A percentile compares a stretch with the other conserved stretches of the same genome.
These are phyloP conservation scores for Aurantiochytrium sp. DNA, from an alignment of 108 stramenopile species.

Conservation along the genomic window DNA sequence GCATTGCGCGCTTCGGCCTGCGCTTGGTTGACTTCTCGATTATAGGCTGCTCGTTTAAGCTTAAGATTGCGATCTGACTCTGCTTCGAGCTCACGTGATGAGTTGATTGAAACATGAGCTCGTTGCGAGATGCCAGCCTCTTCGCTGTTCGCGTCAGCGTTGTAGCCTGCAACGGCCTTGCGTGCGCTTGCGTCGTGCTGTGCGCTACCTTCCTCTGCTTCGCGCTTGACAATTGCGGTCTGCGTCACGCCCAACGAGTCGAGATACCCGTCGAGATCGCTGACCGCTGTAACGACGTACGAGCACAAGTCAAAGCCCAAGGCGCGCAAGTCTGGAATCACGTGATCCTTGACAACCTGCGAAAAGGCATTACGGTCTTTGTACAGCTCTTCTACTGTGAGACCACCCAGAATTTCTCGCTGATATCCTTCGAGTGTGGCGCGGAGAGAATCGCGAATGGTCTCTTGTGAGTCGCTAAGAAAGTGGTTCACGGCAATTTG, in stretches of 20 bases:
- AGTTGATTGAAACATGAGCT: background rate
- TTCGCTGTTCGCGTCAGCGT: constrained; percentile 34
- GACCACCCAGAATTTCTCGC: constrained; percentile 25
- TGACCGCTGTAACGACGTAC: constrained; percentile 34
- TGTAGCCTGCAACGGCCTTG: constrained; percentile 35
- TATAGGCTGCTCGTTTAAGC: constrained; percentile 9
- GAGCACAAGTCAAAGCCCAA: constrained; percentile 38
- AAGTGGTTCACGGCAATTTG: constrained; percentile 22
- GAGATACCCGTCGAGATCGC: constrained; percentile 37
- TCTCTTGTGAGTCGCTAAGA: background rate
- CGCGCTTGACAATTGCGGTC: constrained; percentile 36
- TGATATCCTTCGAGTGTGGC: constrained; percentile 29
- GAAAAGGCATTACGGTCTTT: constrained; percentile 27
- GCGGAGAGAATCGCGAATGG: constrained; percentile 5
- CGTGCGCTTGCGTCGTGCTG: constrained; percentile 31
- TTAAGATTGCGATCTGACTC: background rate
- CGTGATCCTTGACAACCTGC: background rate
- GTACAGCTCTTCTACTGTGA: constrained; percentile 26
- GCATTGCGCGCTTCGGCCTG: constrained; percentile 23
- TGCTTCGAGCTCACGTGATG: constrained; percentile 5
- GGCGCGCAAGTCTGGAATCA: constrained; percentile 25
- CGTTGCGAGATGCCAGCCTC: constrained; percentile 19
- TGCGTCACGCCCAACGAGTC: constrained; percentile 39
- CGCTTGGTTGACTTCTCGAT: constrained; percentile 31
- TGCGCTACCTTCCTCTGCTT: constrained; percentile 37